These are phyloP conservation scores for Trichoderma aggressivum DNA, from an alignment of 2,329 filamentous ascomycete genomes.

Conservation along the genomic window DNA sequence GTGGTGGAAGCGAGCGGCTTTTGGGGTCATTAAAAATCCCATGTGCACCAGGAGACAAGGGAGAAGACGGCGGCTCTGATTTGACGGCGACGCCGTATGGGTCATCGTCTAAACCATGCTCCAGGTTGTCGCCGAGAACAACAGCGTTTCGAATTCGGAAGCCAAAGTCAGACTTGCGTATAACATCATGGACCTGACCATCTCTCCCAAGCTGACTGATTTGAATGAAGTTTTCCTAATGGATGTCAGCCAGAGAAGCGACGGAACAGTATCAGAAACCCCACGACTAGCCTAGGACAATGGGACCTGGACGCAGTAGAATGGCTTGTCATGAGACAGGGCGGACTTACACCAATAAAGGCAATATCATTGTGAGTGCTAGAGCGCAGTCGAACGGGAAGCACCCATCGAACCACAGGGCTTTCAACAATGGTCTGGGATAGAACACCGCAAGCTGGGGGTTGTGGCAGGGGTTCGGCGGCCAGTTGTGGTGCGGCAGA, in stretches of 20 bases:
- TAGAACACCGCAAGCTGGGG: constrained; percentile 66
- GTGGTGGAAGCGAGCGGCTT: constrained; percentile 58
- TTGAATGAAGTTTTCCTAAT: constrained; percentile 71
- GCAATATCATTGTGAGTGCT: constrained; percentile 73
- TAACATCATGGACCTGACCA: constrained; percentile 70
- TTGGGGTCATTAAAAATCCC: constrained; percentile 12
- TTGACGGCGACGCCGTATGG: constrained; percentile 33
- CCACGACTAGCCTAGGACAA: not conserved
- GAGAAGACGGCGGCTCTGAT: constrained; percentile 38
- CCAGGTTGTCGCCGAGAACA: constrained; percentile 62
- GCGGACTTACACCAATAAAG: constrained; percentile 68
- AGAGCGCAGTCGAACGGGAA: constrained; percentile 75
- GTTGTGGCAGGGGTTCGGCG: constrained; percentile 33
- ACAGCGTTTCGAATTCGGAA: constrained; percentile 74
- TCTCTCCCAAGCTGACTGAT: constrained; percentile 70
- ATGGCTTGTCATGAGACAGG: not conserved
- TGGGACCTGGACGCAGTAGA: not conserved
- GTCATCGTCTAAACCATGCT: constrained; percentile 35
- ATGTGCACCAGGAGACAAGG: constrained; percentile 33
- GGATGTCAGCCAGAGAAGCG: not conserved
- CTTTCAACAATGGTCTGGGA: constrained; percentile 76
- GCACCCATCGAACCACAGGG: constrained; percentile 69
- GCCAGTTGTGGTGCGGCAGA: constrained; percentile 33
- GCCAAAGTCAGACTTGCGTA: constrained; percentile 75
- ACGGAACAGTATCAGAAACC: not conserved